A percentile compares a stretch with the other conserved stretches of the same genome.
Conservation (phyloP, 2,329 filamentous ascomycete species). For the Fonsecaea monophora region DNA sequence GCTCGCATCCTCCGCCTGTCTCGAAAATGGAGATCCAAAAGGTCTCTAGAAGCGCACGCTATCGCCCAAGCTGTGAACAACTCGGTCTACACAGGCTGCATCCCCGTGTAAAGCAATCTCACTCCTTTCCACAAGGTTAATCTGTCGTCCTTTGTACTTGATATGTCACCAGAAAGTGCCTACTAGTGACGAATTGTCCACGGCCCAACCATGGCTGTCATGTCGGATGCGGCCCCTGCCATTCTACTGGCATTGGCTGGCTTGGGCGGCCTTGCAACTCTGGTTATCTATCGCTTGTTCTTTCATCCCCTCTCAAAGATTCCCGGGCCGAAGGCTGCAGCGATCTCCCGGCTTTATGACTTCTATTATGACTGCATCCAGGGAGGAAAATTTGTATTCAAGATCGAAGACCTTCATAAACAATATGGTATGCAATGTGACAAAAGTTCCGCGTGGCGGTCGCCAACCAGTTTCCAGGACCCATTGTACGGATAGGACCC, state of each 20-base stretch:
- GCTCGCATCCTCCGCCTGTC: conserved; percentile 12
- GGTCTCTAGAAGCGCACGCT: background rate
- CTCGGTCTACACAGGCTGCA: background rate
- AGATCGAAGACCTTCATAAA: conserved; percentile 47
- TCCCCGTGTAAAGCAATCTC: background rate
- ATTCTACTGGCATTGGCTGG: conserved; percentile 15
- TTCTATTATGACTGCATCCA: conserved; percentile 43
- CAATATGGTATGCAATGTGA: conserved; percentile 45
- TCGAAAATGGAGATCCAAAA: background rate
- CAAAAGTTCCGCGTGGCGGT: background rate
- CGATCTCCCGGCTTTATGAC: conserved; percentile 47
- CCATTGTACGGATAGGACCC: conserved; percentile 38
- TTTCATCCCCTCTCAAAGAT: conserved; percentile 37
- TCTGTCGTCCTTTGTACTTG: background rate
- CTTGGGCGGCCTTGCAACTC: conserved; percentile 35
- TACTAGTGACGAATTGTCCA: background rate
- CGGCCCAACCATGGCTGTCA: conserved; percentile 21
- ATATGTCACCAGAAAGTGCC: background rate
- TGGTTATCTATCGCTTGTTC: conserved; percentile 38
- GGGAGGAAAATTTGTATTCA: conserved; percentile 45
- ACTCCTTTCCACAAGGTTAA: background rate
- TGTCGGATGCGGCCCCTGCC: conserved; percentile 17
- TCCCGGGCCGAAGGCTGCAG: conserved; percentile 36
- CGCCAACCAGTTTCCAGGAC: conserved; percentile 44
- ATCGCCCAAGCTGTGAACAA: background rate